phyloP scores from a whole-genome alignment of 2,329 filamentous ascomycete species.

The Sclerotinia minor region DNA sequence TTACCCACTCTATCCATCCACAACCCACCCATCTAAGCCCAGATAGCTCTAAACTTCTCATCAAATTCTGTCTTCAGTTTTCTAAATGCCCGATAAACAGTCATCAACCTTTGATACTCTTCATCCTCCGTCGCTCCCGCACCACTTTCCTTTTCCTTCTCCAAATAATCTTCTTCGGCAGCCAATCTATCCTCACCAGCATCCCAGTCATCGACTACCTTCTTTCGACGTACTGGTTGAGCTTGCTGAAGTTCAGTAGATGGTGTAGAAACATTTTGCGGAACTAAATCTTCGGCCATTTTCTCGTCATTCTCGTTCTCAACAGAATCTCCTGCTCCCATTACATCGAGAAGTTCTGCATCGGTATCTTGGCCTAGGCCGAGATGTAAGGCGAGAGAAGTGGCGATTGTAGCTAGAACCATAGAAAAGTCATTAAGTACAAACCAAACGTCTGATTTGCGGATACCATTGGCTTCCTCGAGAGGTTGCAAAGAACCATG shows the following conservation, averaged over 20 bases:
- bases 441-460: constrained; percentile 69
- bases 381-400: constrained; percentile 59
- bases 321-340: constrained; percentile 52
- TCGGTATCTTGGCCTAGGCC: constrained; percentile 53
- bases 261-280: constrained; percentile 23
- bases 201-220: constrained; percentile 54
- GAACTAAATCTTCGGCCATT: constrained; percentile 37
- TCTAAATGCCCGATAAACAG: constrained; percentile 60
- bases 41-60: constrained; percentile 54
- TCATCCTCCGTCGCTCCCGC: constrained; percentile 39
- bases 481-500: constrained; percentile 65
- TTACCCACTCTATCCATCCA: not conserved
- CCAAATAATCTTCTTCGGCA: constrained; percentile 42
- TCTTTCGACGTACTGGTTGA: constrained; percentile 33
- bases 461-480: constrained; percentile 65
- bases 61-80: constrained; percentile 61
- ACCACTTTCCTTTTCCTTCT: constrained; percentile 42
- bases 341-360: constrained; percentile 46
- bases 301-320: constrained; percentile 45
- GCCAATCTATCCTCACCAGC: constrained; percentile 44
- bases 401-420: constrained; percentile 69
- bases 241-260: constrained; percentile 23
- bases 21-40: constrained; percentile 32
- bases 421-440: constrained; percentile 66
- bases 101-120: constrained; percentile 51